These are phyloP conservation scores for Scutellaria minor DNA, from an alignment of 257 asterid genomes.

Conservation along the genomic window DNA sequence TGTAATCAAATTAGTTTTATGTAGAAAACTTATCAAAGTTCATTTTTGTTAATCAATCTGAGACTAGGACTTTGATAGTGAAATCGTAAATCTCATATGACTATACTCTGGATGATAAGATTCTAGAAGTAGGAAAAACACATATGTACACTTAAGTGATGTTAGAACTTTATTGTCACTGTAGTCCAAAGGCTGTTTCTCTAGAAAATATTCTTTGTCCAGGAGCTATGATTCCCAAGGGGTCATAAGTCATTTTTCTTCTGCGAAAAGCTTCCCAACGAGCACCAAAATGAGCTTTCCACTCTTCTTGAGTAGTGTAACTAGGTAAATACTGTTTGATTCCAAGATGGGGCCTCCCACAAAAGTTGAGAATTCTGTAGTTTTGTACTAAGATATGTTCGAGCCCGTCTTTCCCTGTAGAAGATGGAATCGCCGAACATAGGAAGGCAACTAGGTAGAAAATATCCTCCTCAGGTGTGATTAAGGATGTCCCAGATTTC, in stretches of 20 bases:
- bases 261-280: slow-evolving; percentile 69
- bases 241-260: slow-evolving; percentile 79
- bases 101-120: slow-evolving; percentile 4
- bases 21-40: too few species aligned
- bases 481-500: slow-evolving; percentile 74
- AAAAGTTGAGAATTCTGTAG: slow-evolving; percentile 57
- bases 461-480: slow-evolving; percentile 79
- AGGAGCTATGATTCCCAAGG: slow-evolving; percentile 88
- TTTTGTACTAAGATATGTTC: slow-evolving; percentile 64
- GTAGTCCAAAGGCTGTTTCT: slow-evolving; percentile 44
- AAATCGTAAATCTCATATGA: slow-evolving; percentile 2
- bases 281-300: slow-evolving; percentile 85
- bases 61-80: slow-evolving; percentile 10
- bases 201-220: slow-evolving; percentile 81
- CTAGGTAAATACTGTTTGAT: slow-evolving; percentile 88
- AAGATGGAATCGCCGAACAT: slow-evolving; percentile 71
- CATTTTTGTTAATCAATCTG: neutral
- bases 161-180: slow-evolving; percentile 33
- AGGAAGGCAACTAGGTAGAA: slow-evolving; percentile 82
- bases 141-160: slow-evolving; percentile 32
- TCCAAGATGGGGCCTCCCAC: slow-evolving; percentile 56
- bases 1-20: too few species aligned
- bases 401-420: slow-evolving; percentile 69
- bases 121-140: slow-evolving; percentile 14
- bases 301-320: slow-evolving; percentile 67